phyloP scores from a whole-genome alignment of 148 eudicot genomes.

The Polygonum maritimum region DNA sequence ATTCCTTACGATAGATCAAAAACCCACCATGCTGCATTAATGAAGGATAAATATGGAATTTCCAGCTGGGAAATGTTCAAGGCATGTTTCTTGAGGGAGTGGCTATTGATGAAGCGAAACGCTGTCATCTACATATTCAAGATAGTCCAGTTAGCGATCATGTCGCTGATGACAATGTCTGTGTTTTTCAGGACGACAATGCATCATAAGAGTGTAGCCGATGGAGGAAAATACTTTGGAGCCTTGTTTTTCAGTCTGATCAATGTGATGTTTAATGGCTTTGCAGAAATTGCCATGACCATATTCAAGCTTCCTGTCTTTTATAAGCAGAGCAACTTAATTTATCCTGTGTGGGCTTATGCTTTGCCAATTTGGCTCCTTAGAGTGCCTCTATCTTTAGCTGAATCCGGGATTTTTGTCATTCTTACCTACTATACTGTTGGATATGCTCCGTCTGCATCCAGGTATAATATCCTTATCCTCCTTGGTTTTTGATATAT shows the following conservation, averaged over 20 bases:
- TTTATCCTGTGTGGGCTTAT: slow-evolving; percentile 74
- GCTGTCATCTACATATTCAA: slow-evolving; percentile 60
- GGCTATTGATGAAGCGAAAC: slow-evolving; percentile 66
- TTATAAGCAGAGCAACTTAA: slow-evolving; percentile 60
- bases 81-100: slow-evolving; percentile 70
- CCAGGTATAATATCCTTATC: slow-evolving; percentile 30
- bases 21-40: slow-evolving; percentile 57
- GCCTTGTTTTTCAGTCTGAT: slow-evolving; percentile 58
- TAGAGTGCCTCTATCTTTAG: slow-evolving; percentile 48
- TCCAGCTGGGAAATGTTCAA: slow-evolving; percentile 48
- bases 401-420: slow-evolving; percentile 64
- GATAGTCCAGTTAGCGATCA: slow-evolving; percentile 54
- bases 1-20: slow-evolving; percentile 50
- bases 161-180: slow-evolving; percentile 47
- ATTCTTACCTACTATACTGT: slow-evolving; percentile 68
- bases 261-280: slow-evolving; percentile 61
- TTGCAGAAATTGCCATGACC: slow-evolving; percentile 65
- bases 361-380: slow-evolving; percentile 63
- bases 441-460: slow-evolving; percentile 64
- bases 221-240: slow-evolving; percentile 55
- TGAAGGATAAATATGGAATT: slow-evolving; percentile 48
- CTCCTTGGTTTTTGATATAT: not conserved
- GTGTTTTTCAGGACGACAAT: slow-evolving; percentile 60
- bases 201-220: slow-evolving; percentile 33
- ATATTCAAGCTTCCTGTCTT: slow-evolving; percentile 51